Evolutionary conservation across 2,329 filamentous ascomycete genomes (phyloP).

Genomic region (Fusarium multiceps): DNA sequence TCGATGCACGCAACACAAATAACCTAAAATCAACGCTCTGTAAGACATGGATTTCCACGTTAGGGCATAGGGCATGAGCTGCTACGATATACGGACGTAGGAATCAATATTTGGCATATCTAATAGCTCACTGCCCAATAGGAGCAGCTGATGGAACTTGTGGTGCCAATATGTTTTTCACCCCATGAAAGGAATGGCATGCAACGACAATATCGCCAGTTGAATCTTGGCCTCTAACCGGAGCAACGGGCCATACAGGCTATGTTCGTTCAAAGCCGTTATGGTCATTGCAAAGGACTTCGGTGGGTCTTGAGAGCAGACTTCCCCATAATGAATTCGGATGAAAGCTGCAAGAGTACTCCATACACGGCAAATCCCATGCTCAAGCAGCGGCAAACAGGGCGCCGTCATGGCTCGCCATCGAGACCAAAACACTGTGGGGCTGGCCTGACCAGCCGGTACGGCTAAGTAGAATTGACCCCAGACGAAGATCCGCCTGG

Average conservation of each 20-base stretch:
- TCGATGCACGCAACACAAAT: not conserved
- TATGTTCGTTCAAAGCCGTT: conserved; percentile 1
- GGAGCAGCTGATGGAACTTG: not conserved
- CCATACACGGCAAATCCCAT: not conserved
- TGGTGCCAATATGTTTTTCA: not conserved
- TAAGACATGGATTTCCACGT: not conserved
- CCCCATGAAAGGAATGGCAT: not conserved
- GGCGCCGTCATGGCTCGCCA: not conserved
- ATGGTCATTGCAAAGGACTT: not conserved
- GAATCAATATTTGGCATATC: not conserved
- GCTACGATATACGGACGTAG: not conserved
- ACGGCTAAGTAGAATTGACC: conserved; percentile 31
- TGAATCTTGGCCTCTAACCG: not conserved
- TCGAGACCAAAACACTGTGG: conserved; percentile 5
- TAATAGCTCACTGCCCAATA: not conserved
- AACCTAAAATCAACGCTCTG: not conserved
- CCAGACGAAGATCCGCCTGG: conserved; percentile 18
- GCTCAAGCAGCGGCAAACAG: conserved; percentile 8
- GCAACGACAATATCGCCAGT: not conserved
- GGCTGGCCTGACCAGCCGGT: conserved; percentile 7
- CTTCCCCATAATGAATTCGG: conserved; percentile 2
- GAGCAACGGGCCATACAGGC: conserved; percentile 11
- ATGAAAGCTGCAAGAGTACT: not conserved
- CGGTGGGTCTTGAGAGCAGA: not conserved
- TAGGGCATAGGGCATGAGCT: not conserved